These are phyloP conservation scores for Zelopaecilomyces penicillatus DNA, from an alignment of 2,329 filamentous ascomycete genomes.

Conservation along the genomic window DNA sequence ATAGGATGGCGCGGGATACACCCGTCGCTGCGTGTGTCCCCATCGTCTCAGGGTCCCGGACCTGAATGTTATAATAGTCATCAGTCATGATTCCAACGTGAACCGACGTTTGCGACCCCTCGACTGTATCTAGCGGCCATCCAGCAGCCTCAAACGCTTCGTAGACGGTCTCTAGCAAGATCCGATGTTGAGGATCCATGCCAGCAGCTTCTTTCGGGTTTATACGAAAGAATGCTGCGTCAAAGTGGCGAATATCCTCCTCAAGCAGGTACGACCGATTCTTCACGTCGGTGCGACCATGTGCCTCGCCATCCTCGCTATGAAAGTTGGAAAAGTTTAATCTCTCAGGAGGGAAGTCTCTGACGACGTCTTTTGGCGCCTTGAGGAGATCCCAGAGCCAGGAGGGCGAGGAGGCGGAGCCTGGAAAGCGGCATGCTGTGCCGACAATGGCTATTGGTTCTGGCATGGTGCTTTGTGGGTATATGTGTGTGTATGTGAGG, in stretches of 20 bases:
- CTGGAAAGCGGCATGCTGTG: constrained; percentile 30
- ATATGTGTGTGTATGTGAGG: background rate
- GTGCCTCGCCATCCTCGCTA: constrained; percentile 22
- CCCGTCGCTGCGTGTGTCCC: constrained; percentile 16
- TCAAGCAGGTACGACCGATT: constrained; percentile 29
- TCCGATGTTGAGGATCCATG: constrained; percentile 36
- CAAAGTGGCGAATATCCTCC: constrained; percentile 24
- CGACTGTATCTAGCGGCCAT: constrained; percentile 18
- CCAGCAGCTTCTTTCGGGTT: constrained; percentile 27
- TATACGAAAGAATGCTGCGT: constrained; percentile 32
- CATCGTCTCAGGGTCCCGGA: constrained; percentile 8
- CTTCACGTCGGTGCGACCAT: constrained; percentile 12
- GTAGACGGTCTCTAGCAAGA: constrained; percentile 30
- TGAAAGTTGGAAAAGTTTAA: constrained; percentile 18
- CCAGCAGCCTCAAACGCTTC: constrained; percentile 32
- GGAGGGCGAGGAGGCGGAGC: constrained; percentile 21
- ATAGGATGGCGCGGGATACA: constrained; percentile 25
- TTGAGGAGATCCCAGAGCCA: constrained; percentile 25
- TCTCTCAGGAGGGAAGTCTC: constrained; percentile 12
- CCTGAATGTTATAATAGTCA: constrained; percentile 11
- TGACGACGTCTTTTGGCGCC: constrained; percentile 24
- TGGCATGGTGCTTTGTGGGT: background rate
- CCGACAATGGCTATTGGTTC: constrained; percentile 35
- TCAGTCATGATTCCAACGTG: constrained; percentile 18
- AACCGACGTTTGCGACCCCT: constrained; percentile 14